These are phyloP conservation scores for Vanrija pseudolonga DNA, from an alignment of 1,284 basidiomycete species.

Conservation along the genomic window DNA sequence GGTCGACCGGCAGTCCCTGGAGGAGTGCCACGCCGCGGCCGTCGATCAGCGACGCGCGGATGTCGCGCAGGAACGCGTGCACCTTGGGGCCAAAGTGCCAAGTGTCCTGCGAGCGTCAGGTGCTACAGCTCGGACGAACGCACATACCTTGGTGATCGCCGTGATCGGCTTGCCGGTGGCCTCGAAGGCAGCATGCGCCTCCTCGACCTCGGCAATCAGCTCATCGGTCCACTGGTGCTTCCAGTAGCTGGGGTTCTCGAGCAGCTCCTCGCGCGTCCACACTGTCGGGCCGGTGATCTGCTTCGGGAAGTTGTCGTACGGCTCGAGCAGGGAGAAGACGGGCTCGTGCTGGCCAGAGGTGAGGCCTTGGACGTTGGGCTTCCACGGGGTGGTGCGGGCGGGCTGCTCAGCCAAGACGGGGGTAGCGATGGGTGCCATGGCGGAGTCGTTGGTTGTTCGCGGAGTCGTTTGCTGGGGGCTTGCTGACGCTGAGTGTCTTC, in stretches of 20 bases:
- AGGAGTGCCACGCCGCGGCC: slow-evolving; percentile 49
- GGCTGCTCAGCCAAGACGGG: background rate
- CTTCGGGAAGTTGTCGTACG: slow-evolving; percentile 45
- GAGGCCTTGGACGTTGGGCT: slow-evolving; percentile 3
- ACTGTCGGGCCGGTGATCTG: slow-evolving; percentile 39
- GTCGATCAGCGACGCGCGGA: slow-evolving; percentile 31
- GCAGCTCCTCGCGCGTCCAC: slow-evolving; percentile 33
- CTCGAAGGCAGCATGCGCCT: slow-evolving; percentile 29
- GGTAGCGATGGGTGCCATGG: slow-evolving; percentile 6
- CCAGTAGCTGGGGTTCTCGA: slow-evolving; percentile 27
- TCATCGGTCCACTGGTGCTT: slow-evolving; percentile 26
- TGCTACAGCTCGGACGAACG: background rate
- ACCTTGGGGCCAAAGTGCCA: slow-evolving; percentile 4
- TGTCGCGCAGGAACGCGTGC: slow-evolving; percentile 18
- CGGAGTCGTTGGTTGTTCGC: no score
- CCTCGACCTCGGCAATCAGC: slow-evolving; percentile 29
- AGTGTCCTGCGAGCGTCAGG: no score
- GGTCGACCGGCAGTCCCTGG: slow-evolving; percentile 46
- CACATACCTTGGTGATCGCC: slow-evolving; percentile 27
- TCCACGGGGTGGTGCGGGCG: background rate
- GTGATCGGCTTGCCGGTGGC: slow-evolving; percentile 24
- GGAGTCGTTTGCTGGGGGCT: no score
- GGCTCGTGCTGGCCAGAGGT: slow-evolving; percentile 36
- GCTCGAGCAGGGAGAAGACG: slow-evolving; percentile 18
- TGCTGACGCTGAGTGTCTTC: no score